Base-by-base conservation (phyloP, 2,329 filamentous ascomycete species). In the Magnaporthiopsis incrustans region DNA sequence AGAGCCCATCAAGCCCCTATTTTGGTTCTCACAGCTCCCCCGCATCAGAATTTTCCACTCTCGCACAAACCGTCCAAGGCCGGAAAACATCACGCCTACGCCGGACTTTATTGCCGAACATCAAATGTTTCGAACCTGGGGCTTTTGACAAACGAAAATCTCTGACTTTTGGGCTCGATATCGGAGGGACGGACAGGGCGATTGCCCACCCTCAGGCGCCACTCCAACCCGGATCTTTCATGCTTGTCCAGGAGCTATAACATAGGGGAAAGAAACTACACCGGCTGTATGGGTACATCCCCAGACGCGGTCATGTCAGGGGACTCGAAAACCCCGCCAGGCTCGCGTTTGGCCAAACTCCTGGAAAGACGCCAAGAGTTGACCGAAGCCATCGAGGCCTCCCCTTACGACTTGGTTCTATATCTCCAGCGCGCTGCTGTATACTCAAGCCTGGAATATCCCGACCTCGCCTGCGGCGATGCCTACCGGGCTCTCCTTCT, bases 401-500 rank as follows among this genome's bases (percentile, higher is more conserved):
- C 77, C 5, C 82, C 86, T 1, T 89, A 88, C 71, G 85, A 89
- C 69, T 74, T 86, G 50, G 79, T 89, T 64, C 78, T 89, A 10
- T 89, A 88, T 68, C 79, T 90, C 64, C 82, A 89, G 67, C 85
- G 93, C 38, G 91, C 91, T 30, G 78, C 84, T 44, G 79, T 89
- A 57, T 87, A 97, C 74, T 83, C 87, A 22, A 79, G 86, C 59
- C 81, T 97, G 60, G 91, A 87, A 53, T 98, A 97, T 74, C 91
- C 92, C 0, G 95, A 99, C 74, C 84, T 99, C 56, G 92, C 92
- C 6, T 88, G 89, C 14, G 91, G 92, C 44, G 93, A 97, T 79
- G 91, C 92, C 6, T 98, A 98, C 74, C 89, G 90, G 64, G 92
- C 93, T 1, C 82, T 98, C n/a, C 84, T 97, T 4, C 79, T 99